A percentile compares a stretch with the other conserved stretches of the same genome.
Evolutionary conservation across 306 rosid species (phyloP).

Genomic region (Malus sylvestris): DNA sequence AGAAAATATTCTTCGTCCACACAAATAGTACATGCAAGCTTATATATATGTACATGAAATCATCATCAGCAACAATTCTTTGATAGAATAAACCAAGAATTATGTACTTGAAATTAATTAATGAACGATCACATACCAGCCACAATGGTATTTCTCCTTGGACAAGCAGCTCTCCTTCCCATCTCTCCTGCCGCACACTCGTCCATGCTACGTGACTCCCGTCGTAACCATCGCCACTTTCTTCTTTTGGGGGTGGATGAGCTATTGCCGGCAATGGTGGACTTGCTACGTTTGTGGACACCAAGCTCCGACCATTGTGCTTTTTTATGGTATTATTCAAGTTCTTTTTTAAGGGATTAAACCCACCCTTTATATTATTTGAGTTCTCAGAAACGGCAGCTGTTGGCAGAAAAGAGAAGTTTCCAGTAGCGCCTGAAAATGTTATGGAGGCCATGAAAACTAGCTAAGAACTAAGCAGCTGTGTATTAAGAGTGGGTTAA

Average conservation of each 20-base stretch:
- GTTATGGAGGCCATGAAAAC: constrained; percentile 39
- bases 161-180: constrained; percentile 84
- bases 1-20: too few relatives aligned
- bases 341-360: constrained; percentile 14
- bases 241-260: constrained; percentile 23
- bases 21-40: too few relatives aligned
- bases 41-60: too few relatives aligned
- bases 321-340: background rate
- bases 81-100: background rate
- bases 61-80: background rate
- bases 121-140: constrained; percentile 41
- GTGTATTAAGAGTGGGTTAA: background rate
- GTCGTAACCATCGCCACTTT: background rate
- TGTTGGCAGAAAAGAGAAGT: constrained; percentile 18
- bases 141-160: constrained; percentile 73
- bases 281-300: constrained; percentile 42
- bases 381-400: constrained; percentile 15
- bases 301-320: constrained; percentile 19
- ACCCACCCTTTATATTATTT: background rate
- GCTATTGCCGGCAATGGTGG: constrained; percentile 30
- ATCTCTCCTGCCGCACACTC: constrained; percentile 68
- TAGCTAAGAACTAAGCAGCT: background rate
- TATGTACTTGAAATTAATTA: background rate
- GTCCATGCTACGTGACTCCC: constrained; percentile 86
- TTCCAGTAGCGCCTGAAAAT: constrained; percentile 16